Percentiles rank a stretch among this genome's conserved stretches.
These are phyloP conservation scores for Colletotrichum eremochloae DNA, from an alignment of 2,329 filamentous ascomycete genomes.

Conservation along the genomic window DNA sequence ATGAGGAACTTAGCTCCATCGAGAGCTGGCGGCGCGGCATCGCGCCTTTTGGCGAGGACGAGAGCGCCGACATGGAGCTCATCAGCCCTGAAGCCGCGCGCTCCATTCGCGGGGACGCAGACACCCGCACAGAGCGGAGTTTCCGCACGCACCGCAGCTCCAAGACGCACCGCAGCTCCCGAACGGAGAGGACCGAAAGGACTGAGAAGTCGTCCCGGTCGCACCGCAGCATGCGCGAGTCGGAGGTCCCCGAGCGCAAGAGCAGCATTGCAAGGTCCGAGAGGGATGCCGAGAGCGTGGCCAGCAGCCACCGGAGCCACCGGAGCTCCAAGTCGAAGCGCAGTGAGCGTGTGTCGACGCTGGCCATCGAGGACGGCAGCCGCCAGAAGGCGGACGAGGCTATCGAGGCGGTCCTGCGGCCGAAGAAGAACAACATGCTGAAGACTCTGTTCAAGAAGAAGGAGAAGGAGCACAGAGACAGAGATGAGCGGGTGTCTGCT, in stretches of 20 bases:
- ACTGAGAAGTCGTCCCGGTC: conserved; percentile 49
- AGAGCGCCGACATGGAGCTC: conserved; percentile 66
- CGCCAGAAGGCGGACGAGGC: conserved; percentile 52
- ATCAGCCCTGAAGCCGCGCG: conserved; percentile 69
- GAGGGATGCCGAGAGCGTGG: conserved; percentile 53
- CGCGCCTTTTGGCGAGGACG: conserved; percentile 59
- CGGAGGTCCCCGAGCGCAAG: conserved; percentile 43
- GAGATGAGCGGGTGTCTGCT: conserved; percentile 43
- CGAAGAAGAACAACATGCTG: conserved; percentile 68
- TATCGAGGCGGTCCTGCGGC: conserved; percentile 58
- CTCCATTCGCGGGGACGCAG: conserved; percentile 59
- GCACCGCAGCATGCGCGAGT: conserved; percentile 47
- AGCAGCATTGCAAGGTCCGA: conserved; percentile 43
- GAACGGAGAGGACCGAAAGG: conserved; percentile 47
- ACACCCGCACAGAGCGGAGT: conserved; percentile 54
- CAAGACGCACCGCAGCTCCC: conserved; percentile 46
- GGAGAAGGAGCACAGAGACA: conserved; percentile 57
- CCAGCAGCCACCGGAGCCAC: conserved; percentile 54
- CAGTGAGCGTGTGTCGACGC: conserved; percentile 50
- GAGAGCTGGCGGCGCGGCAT: conserved; percentile 72
- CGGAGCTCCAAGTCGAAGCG: conserved; percentile 49
- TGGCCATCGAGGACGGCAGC: conserved; percentile 54
- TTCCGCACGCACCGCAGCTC: conserved; percentile 49
- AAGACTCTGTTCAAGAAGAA: conserved; percentile 71
- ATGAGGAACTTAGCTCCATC: conserved; percentile 70